Percentiles rank a stretch among this genome's conserved stretches.
Evolutionary conservation across 257 asterid species (phyloP).

Genomic region (Solanum paucissectum): DNA sequence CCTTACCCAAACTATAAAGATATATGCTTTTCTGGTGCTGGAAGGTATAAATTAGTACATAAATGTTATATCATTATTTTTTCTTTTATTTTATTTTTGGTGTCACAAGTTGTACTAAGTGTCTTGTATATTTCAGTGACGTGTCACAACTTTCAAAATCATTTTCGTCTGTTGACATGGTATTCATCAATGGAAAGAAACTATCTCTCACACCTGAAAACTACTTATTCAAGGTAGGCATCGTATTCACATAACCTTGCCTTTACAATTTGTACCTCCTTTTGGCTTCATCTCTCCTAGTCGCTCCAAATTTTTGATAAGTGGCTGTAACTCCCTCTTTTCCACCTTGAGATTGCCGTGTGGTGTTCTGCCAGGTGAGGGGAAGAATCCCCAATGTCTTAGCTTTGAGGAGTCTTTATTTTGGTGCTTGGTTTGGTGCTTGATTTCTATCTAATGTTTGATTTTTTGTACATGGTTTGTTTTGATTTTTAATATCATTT

Average conservation of each 20-base stretch:
- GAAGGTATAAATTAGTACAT: conserved; percentile 39
- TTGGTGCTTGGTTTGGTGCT: too few relatives aligned
- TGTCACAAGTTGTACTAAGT: neutral
- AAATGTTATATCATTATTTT: neutral
- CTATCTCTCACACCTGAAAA: conserved; percentile 77
- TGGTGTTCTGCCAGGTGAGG: too few relatives aligned
- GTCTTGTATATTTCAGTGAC: conserved; percentile 44
- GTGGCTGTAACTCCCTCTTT: neutral
- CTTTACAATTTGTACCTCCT: neutral
- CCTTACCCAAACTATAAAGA: conserved; percentile 87
- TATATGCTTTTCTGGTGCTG: conserved; percentile 94
- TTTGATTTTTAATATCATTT: too few relatives aligned
- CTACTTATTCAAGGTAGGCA: conserved; percentile 80
- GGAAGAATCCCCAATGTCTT: too few relatives aligned
- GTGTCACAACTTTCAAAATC: conserved; percentile 49
- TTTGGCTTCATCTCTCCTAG: neutral
- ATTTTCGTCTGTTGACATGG: conserved; percentile 86
- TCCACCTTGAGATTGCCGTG: too few relatives aligned
- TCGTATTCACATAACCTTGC: neutral
- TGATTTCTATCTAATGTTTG: too few relatives aligned
- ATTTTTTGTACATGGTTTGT: too few relatives aligned
- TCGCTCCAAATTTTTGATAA: neutral
- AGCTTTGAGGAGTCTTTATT: too few relatives aligned
- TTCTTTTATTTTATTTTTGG: neutral
- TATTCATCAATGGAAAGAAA: conserved; percentile 69